These are phyloP conservation scores for Syzygium malaccense DNA, from an alignment of 441 rosid genomes.

Conservation along the genomic window DNA sequence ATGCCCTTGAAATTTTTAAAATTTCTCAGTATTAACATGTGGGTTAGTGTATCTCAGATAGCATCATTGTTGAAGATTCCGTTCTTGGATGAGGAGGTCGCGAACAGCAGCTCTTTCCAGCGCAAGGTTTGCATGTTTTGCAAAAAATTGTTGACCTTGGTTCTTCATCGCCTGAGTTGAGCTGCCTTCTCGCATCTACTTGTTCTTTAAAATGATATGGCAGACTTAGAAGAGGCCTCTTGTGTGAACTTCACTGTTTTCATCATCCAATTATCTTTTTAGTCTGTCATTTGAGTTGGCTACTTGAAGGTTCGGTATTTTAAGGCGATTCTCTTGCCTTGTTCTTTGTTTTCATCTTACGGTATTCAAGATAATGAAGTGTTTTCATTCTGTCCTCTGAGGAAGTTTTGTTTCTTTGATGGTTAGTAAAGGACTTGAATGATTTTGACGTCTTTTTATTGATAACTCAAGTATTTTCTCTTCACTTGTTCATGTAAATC, in stretches of 20 bases:
- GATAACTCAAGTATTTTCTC: background rate
- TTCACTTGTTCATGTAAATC: background rate
- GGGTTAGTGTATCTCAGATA: constrained; percentile 30
- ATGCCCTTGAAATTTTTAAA: background rate
- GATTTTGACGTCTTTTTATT: background rate
- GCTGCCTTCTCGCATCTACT: background rate
- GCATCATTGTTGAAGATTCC: constrained; percentile 93
- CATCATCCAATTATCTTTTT: background rate
- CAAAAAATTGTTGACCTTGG: background rate
- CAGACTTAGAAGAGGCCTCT: background rate
- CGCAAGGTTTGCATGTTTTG: constrained; percentile 47
- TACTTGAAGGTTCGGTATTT: background rate
- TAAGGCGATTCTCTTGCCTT: background rate
- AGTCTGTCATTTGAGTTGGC: background rate
- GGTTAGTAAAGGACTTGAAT: background rate
- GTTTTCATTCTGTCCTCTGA: background rate
- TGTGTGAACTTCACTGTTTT: background rate
- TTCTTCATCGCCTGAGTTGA: background rate
- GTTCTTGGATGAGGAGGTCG: constrained; percentile 67
- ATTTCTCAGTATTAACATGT: background rate
- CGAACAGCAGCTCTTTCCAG: constrained; percentile 54
- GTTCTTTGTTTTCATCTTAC: background rate
- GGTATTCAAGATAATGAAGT: background rate
- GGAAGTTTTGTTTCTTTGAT: background rate
- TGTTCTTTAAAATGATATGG: background rate